Evolutionary conservation across 2,329 filamentous ascomycete genomes (phyloP).

Genomic region (Aspergillus sp.): DNA sequence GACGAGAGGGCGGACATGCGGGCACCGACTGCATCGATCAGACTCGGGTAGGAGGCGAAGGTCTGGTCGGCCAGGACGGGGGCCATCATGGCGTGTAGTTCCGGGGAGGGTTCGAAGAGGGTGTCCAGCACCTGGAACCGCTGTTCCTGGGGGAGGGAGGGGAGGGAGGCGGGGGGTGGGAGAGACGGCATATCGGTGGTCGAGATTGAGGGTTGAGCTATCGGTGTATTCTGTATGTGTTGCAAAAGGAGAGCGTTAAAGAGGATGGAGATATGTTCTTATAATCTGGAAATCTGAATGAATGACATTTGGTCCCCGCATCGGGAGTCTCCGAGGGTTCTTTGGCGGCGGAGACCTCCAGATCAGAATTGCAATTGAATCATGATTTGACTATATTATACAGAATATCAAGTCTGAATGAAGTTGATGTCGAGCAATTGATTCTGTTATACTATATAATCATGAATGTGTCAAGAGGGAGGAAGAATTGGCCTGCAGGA

Average conservation of each 20-base stretch:
- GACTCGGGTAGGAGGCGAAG: conserved; percentile 66
- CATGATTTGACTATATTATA: background rate
- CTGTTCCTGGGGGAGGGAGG: conserved; percentile 53
- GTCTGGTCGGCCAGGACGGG: conserved; percentile 61
- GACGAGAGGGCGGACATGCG: conserved; percentile 62
- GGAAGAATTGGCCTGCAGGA: no score
- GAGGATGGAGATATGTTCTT: conserved; percentile 4
- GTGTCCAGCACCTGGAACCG: conserved; percentile 64
- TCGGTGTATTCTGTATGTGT: background rate
- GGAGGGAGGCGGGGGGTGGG: conserved; percentile 58
- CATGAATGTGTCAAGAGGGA: no score
- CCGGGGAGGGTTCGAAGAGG: conserved; percentile 78
- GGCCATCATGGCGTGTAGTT: conserved; percentile 70
- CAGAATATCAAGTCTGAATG: background rate
- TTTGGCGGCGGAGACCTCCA: conserved; percentile 21
- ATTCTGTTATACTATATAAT: no score
- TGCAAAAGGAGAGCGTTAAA: background rate
- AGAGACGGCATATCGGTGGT: conserved; percentile 40
- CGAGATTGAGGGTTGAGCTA: background rate
- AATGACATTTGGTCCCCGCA: conserved; percentile 15
- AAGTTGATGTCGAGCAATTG: background rate
- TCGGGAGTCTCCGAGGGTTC: conserved; percentile 22
- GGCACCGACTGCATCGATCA: conserved; percentile 66
- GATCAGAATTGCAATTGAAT: background rate
- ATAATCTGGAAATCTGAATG: background rate